Percentiles rank a stretch among this genome's conserved stretches.
Conservation (phyloP, 257 asterid species). For the Mentha longifolia region DNA sequence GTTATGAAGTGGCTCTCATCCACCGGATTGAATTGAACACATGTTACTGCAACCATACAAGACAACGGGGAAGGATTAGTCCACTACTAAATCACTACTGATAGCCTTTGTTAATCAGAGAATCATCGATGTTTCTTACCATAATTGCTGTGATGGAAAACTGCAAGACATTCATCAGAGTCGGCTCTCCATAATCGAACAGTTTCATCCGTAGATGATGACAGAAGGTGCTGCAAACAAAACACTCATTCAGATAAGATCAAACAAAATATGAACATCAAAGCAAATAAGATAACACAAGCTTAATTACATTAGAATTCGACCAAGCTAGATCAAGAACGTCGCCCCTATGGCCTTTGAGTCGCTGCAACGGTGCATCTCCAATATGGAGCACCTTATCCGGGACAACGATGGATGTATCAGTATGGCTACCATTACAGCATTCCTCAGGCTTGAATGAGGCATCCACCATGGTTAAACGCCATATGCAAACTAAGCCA, state of each 20-base stretch:
- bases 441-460: conserved; percentile 29
- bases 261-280: not conserved
- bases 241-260: conserved; percentile 18
- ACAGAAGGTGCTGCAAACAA: conserved; percentile 66
- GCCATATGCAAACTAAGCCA: conserved; percentile 75
- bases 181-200: conserved; percentile 75
- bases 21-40: conserved; percentile 80
- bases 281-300: not conserved
- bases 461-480: conserved; percentile 43
- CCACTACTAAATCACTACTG: not conserved
- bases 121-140: conserved; percentile 44
- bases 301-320: conserved; percentile 63
- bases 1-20: conserved; percentile 74
- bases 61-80: conserved; percentile 17
- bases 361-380: conserved; percentile 58
- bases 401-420: conserved; percentile 52
- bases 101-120: not conserved
- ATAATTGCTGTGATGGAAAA: conserved; percentile 69
- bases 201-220: conserved; percentile 78
- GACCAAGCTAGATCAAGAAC: conserved; percentile 89
- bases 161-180: conserved; percentile 55
- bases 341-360: conserved; percentile 62
- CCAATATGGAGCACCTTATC: conserved; percentile 62
- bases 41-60: conserved; percentile 62
- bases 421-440: conserved; percentile 27